Base-by-base conservation (phyloP, 1,284 basidiomycete genomes). In the Entoloma clypeatum region DNA sequence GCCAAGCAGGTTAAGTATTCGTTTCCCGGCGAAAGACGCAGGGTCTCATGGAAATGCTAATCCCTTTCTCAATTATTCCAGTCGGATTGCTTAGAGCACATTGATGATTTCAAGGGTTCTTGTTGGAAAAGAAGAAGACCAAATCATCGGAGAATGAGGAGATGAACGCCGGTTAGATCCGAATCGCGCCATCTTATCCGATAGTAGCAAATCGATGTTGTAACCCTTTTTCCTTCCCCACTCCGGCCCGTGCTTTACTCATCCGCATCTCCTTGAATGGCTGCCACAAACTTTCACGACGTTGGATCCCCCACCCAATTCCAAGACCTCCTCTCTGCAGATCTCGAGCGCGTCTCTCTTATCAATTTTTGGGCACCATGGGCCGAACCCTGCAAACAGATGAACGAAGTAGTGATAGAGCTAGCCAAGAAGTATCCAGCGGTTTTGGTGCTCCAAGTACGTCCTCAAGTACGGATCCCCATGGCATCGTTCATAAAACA, bases 281-380 rank as follows among this genome's bases (percentile, higher is more conserved):
- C 57, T 13, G 48, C 49, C 35, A 52, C 57, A 24, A 87, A 87
- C 58, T 59, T 77, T 43, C 50, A 75, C 59, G 60, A 69, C 21
- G 71, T 94, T 37, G 60, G 67, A 18, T 85, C 85, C 4, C 64
- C 87, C 0, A 65, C 75, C 10, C 77, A 91, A 45, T 90, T 96
- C 65, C 81, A 91, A 60, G 59, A 67, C 10, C 62, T 90, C 6
- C 78, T 97, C 35, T 83, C 81, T 1, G 58, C 64, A 26, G 92
- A 96, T 64, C 75, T 96, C 31, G 67, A 75, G 17, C 72, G 86
- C 23, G 75, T 94, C 17, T 92, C 91, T 5, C 69, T 93, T 27
- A 80, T 95, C 57, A 91, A 89, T 67, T 97, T 96, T 63, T 93
- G 92, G 86, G 89, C 93, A 43, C 74, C 81, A 60, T 96, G 90